phyloP scores from a whole-genome alignment of 169 alveolate species.

The Plasmodium cynomolgi region DNA sequence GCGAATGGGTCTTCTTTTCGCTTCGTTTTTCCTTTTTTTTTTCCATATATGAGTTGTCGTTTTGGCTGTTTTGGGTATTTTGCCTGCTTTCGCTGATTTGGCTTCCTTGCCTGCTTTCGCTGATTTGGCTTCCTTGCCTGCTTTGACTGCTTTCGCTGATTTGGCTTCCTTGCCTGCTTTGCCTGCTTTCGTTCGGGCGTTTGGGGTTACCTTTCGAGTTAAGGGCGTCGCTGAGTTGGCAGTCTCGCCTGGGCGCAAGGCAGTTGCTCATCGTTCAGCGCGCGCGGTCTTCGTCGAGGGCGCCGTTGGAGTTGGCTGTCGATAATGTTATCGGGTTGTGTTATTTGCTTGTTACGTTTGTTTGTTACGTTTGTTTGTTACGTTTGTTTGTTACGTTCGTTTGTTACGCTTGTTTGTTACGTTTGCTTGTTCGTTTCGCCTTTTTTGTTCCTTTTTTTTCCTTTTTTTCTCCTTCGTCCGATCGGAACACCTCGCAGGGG shows the following conservation, averaged over 20 bases:
- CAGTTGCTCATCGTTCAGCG: constrained; percentile 24
- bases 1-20: constrained; percentile 4
- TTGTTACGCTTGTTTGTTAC: not conserved
- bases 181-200: not conserved
- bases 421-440: not conserved
- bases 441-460: not conserved
- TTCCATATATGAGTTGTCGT: constrained; percentile 10
- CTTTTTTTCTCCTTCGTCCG: not conserved
- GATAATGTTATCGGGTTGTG: not conserved
- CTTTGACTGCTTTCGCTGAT: too few relatives aligned
- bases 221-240: not conserved
- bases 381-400: too few relatives aligned
- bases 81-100: too few relatives aligned
- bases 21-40: not conserved
- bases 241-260: not conserved
- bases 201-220: constrained; percentile 18
- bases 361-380: too few relatives aligned
- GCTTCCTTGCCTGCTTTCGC: too few relatives aligned
- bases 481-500: not conserved
- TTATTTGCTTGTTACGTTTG: too few relatives aligned
- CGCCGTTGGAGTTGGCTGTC: not conserved
- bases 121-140: too few relatives aligned
- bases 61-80: not conserved
- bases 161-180: not conserved
- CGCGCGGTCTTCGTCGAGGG: not conserved